Conservation (phyloP, 257 asterid genomes). For the Solanum chilense region DNA sequence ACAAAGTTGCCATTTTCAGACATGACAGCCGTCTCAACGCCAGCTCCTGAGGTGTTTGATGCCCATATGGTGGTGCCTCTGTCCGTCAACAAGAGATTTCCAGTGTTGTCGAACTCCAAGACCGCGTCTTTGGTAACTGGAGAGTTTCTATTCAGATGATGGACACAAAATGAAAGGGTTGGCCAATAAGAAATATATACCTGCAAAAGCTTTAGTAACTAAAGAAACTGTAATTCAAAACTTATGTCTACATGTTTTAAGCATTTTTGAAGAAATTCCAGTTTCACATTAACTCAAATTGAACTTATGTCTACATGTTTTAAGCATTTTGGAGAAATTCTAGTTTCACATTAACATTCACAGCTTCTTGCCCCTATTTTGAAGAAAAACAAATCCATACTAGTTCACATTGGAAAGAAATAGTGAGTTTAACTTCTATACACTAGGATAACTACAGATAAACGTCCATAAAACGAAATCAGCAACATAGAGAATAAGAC, state of each 20-base stretch:
- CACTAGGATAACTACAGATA: background rate
- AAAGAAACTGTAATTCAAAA: background rate
- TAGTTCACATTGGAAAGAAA: background rate
- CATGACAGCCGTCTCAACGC: conserved; percentile 40
- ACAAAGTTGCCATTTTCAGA: conserved; percentile 73
- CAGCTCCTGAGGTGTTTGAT: conserved; percentile 52
- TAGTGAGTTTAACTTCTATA: background rate
- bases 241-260: background rate
- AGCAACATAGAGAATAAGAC: background rate
- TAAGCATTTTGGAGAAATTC: background rate
- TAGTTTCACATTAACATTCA: background rate
- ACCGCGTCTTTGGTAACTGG: conserved; percentile 62
- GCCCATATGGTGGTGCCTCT: conserved; percentile 47
- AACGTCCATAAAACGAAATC: background rate
- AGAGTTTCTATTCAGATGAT: conserved; percentile 75
- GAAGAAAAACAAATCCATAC: background rate
- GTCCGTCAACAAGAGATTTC: conserved; percentile 53
- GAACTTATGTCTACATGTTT: background rate
- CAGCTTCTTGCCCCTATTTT: background rate
- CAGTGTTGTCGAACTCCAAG: conserved; percentile 52
- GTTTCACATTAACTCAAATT: background rate
- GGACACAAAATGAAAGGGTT: conserved; percentile 49
- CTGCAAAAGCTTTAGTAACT: conserved; percentile 39
- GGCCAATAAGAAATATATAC: conserved; percentile 27
- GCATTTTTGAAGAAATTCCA: background rate